These are phyloP conservation scores for Zelopaecilomyces penicillatus DNA, from an alignment of 2,329 filamentous ascomycete species.

Conservation along the genomic window DNA sequence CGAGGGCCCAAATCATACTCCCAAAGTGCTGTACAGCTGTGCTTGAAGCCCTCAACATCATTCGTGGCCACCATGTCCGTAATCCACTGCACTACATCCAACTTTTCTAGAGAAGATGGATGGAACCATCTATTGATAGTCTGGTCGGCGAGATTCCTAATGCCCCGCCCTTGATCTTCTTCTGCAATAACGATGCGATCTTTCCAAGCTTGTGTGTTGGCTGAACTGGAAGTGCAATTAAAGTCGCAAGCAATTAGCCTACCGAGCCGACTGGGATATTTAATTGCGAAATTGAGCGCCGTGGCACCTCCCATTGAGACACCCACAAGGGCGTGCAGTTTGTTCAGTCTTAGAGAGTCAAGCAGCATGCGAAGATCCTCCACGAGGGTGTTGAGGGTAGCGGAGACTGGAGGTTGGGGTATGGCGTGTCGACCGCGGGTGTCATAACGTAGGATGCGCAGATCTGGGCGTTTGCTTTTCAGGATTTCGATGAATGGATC, in stretches of 20 bases:
- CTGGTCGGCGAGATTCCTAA: conserved; percentile 56
- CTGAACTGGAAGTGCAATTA: conserved; percentile 60
- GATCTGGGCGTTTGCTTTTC: conserved; percentile 48
- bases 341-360: conserved; percentile 58
- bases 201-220: conserved; percentile 72
- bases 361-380: conserved; percentile 60
- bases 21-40: conserved; percentile 62
- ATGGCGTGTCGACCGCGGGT: conserved; percentile 57
- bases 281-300: conserved; percentile 62
- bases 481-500: conserved; percentile 61
- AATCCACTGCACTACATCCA: conserved; percentile 45
- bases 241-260: conserved; percentile 71
- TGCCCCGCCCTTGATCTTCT: conserved; percentile 46
- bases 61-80: conserved; percentile 63
- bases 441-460: conserved; percentile 71
- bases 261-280: conserved; percentile 49
- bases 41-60: conserved; percentile 59
- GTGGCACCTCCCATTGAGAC: conserved; percentile 79
- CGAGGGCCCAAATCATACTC: conserved; percentile 56
- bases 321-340: conserved; percentile 60
- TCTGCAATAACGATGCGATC: conserved; percentile 65
- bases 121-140: conserved; percentile 80
- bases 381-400: conserved; percentile 57
- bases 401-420: conserved; percentile 38
- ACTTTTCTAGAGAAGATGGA: conserved; percentile 38